Evolutionary conservation across 805 yeast species (phyloP).

Genomic region (Scheffersomyces stipitis): DNA sequence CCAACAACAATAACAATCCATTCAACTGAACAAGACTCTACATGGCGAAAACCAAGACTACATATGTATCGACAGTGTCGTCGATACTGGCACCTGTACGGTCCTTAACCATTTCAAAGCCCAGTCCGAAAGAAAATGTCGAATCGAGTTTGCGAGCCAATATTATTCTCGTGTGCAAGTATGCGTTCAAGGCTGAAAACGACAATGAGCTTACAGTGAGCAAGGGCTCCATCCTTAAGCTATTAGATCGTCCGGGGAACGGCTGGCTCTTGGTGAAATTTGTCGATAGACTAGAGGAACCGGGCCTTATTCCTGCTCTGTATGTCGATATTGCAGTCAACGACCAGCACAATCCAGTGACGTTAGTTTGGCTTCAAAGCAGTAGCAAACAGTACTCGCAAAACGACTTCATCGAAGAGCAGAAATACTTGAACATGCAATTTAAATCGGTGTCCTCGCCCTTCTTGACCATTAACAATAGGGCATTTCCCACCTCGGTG

Average conservation of each 20-base stretch:
- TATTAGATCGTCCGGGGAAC: slow-evolving; percentile 46
- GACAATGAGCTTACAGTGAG: slow-evolving; percentile 44
- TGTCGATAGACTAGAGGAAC: slow-evolving; percentile 43
- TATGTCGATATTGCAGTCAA: slow-evolving; percentile 49
- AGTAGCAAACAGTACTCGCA: slow-evolving; percentile 1
- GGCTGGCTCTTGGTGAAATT: slow-evolving; percentile 61
- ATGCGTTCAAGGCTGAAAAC: slow-evolving; percentile 44
- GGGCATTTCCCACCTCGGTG: slow-evolving; percentile 32
- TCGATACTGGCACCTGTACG: slow-evolving; percentile 1
- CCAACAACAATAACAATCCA: background rate
- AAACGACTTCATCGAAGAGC: slow-evolving; percentile 11
- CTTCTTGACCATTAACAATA: slow-evolving; percentile 29
- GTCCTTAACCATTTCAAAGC: slow-evolving; percentile 16
- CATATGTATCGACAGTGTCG: slow-evolving; percentile 3
- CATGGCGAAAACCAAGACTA: slow-evolving; percentile 2
- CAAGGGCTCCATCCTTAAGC: slow-evolving; percentile 53
- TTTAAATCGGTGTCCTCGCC: slow-evolving; percentile 21
- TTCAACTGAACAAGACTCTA: background rate
- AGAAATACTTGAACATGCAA: slow-evolving; percentile 26
- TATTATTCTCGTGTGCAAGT: slow-evolving; percentile 47
- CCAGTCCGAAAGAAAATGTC: slow-evolving; percentile 13
- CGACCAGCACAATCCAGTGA: slow-evolving; percentile 38
- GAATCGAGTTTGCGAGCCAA: slow-evolving; percentile 21
- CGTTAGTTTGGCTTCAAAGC: slow-evolving; percentile 33
- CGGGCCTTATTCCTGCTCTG: slow-evolving; percentile 54